These are phyloP conservation scores for Gymnopus androsaceus DNA, from an alignment of 1,284 basidiomycete species.

Conservation along the genomic window DNA sequence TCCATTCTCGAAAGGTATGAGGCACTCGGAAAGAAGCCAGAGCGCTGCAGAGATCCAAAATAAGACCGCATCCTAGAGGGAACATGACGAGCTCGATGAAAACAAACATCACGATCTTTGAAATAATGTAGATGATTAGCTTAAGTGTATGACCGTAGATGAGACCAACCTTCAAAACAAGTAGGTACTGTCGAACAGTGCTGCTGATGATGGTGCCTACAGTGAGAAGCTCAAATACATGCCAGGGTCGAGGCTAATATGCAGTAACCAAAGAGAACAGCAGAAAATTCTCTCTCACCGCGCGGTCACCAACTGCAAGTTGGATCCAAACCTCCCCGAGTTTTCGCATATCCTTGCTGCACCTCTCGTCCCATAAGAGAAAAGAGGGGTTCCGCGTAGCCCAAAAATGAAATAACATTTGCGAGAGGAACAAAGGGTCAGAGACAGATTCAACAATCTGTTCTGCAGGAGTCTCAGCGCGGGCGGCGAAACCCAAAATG, in stretches of 20 bases:
- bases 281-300: conserved; percentile 66
- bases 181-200: conserved; percentile 77
- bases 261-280: conserved; percentile 72
- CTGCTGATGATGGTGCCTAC: conserved; percentile 73
- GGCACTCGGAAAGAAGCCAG: conserved; percentile 80
- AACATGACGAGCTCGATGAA: conserved; percentile 87
- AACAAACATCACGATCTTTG: conserved; percentile 83
- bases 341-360: conserved; percentile 38
- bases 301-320: conserved; percentile 63
- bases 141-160: neutral
- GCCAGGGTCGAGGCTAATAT: conserved; percentile 63
- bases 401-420: conserved; percentile 39
- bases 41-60: conserved; percentile 84
- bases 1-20: conserved; percentile 59
- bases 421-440: neutral
- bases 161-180: conserved; percentile 74
- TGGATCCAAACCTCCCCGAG: conserved; percentile 53
- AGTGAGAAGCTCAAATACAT: conserved; percentile 74
- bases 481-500: neutral
- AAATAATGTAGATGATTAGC: conserved; percentile 1
- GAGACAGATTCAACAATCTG: neutral
- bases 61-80: conserved; percentile 86
- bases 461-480: neutral
- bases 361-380: conserved; percentile 58
- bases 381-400: conserved; percentile 63